Evolutionary conservation across 192 early-diverging fungal genomes (phyloP).

Genomic region (Rhizophagus clarus): DNA sequence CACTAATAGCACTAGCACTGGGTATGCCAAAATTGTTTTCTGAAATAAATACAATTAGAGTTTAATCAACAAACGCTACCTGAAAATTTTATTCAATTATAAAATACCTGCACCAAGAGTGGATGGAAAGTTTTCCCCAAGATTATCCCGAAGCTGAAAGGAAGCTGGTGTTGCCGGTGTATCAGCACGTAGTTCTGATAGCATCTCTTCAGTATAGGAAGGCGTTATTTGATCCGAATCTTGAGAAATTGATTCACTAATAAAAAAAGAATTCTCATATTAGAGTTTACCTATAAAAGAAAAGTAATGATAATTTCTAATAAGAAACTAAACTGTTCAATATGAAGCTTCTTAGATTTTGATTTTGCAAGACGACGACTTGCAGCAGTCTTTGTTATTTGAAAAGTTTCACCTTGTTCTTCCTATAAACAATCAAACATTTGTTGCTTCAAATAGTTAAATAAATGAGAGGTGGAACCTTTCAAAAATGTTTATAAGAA

Average conservation of each 20-base stretch:
- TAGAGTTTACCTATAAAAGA: slow-evolving; percentile 11
- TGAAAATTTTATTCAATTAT: background rate
- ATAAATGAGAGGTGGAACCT: background rate
- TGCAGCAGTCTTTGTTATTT: slow-evolving; percentile 15
- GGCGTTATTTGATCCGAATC: slow-evolving; percentile 16
- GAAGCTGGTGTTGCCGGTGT: slow-evolving; percentile 18
- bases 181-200: slow-evolving; percentile 19
- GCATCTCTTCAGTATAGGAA: slow-evolving; percentile 25
- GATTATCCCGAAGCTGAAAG: slow-evolving; percentile 2
- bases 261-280: background rate
- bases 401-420: slow-evolving; percentile 19
- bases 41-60: background rate
- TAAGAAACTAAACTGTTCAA: slow-evolving; percentile 17
- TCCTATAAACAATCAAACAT: slow-evolving; percentile 5
- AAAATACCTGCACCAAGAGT: slow-evolving; percentile 2
- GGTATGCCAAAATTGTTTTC: slow-evolving; percentile 40
- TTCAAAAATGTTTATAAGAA: background rate
- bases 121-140: slow-evolving; percentile 5
- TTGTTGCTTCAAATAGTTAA: background rate
- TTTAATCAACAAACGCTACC: background rate
- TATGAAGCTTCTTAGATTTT: slow-evolving; percentile 17
- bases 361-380: background rate
- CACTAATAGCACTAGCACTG: slow-evolving; percentile 52
- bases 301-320: background rate
- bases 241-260: slow-evolving; percentile 19